Evolutionary conservation across 2,329 filamentous ascomycete genomes (phyloP).

Genomic region (Pseudogymnoascus sp.): DNA sequence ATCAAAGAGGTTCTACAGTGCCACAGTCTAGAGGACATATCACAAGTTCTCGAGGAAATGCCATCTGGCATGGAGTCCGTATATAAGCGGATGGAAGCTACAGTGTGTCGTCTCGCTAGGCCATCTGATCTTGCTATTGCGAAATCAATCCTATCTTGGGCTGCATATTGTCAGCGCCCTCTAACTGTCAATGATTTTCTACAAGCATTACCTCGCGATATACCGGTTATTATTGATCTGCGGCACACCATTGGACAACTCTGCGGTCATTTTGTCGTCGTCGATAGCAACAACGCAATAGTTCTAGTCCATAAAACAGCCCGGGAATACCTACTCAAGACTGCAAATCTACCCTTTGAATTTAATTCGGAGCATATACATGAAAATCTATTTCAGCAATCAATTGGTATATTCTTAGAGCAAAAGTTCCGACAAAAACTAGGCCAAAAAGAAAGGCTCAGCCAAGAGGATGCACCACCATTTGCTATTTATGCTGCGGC

Average conservation of each 20-base stretch:
- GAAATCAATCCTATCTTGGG: slow-evolving; percentile 24
- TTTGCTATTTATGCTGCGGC: slow-evolving; percentile 22
- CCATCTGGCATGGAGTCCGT: slow-evolving; percentile 25
- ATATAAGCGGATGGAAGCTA: slow-evolving; percentile 25
- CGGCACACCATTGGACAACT: slow-evolving; percentile 20
- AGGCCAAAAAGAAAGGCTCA: neutral
- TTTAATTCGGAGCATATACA: slow-evolving; percentile 8
- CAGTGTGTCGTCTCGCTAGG: slow-evolving; percentile 11
- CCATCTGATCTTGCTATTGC: slow-evolving; percentile 15
- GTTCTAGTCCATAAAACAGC: slow-evolving; percentile 26
- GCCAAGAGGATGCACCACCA: slow-evolving; percentile 11
- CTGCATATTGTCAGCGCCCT: slow-evolving; percentile 20
- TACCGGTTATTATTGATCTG: slow-evolving; percentile 17
- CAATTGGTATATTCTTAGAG: neutral
- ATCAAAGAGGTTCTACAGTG: slow-evolving; percentile 4
- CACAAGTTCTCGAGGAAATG: slow-evolving; percentile 19
- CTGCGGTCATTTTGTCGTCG: slow-evolving; percentile 26
- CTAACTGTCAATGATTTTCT: slow-evolving; percentile 23
- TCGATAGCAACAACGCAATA: slow-evolving; percentile 17
- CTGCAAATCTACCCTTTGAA: neutral
- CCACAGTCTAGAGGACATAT: slow-evolving; percentile 12
- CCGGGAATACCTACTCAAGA: slow-evolving; percentile 19
- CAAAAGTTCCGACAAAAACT: neutral
- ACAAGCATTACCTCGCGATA: slow-evolving; percentile 18
- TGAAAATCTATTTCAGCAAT: neutral